Conservation (phyloP, 805 yeast species). For the Clavispora fructus region DNA sequence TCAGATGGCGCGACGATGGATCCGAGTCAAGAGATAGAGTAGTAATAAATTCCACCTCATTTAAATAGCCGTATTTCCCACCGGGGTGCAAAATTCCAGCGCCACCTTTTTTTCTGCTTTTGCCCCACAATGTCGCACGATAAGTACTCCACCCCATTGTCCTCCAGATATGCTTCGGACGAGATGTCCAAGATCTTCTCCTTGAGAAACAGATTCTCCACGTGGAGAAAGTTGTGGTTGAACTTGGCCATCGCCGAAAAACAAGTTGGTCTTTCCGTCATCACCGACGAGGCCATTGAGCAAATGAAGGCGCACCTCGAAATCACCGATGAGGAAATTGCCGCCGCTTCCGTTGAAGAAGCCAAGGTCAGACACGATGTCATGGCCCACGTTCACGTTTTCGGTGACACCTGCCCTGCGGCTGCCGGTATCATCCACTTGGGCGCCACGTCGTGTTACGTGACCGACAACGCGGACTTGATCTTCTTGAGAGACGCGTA, state of each 20-base stretch:
- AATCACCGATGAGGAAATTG: conserved; percentile 91
- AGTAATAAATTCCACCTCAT: not conserved
- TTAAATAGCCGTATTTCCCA: not conserved
- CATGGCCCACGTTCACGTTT: conserved; percentile 98
- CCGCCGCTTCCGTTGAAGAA: conserved; percentile 84
- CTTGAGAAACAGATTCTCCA: conserved; percentile 86
- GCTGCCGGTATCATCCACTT: conserved; percentile 98
- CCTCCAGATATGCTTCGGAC: conserved; percentile 95
- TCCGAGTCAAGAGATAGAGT: conserved; percentile 5
- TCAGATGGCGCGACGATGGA: not conserved
- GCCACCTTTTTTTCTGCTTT: not conserved
- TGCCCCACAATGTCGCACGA: conserved; percentile 43
- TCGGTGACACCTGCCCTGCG: conserved; percentile 86
- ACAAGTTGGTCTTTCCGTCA: conserved; percentile 77
- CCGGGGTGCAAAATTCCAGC: not conserved
- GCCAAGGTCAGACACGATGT: conserved; percentile 98
- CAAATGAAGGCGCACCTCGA: conserved; percentile 74
- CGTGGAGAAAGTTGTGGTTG: conserved; percentile 98
- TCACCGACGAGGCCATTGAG: conserved; percentile 86
- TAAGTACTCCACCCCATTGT: conserved; percentile 84
- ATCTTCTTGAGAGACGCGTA: conserved; percentile 95
- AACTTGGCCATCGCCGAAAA: conserved; percentile 94
- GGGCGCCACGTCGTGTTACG: conserved; percentile 97
- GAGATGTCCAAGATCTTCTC: conserved; percentile 96
- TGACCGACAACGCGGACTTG: conserved; percentile 96